phyloP scores from a whole-genome alignment of 2,329 filamentous ascomycete genomes.

The Fusarium metavorans region DNA sequence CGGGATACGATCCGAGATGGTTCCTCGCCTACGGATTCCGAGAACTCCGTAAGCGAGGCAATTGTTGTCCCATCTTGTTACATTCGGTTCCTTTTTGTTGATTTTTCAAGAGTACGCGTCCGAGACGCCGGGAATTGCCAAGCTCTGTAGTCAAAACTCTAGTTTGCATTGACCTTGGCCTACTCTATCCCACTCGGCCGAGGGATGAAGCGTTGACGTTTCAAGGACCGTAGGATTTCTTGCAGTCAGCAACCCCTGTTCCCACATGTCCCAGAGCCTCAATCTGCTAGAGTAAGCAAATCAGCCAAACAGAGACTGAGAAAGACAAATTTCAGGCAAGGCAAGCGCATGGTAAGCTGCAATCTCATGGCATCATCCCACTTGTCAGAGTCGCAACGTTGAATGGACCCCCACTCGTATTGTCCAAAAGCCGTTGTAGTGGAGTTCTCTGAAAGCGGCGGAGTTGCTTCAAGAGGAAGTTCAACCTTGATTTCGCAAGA shows the following conservation, averaged over 20 bases:
- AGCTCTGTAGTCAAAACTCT: neutral
- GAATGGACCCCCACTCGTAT: neutral
- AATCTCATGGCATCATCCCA: conserved; percentile 3
- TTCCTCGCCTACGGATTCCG: neutral
- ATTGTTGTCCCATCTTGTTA: neutral
- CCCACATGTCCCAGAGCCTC: neutral
- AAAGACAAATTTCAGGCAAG: neutral
- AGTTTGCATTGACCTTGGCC: conserved; percentile 4
- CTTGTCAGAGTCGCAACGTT: conserved; percentile 2
- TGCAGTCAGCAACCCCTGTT: neutral
- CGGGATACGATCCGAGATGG: neutral
- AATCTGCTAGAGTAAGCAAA: neutral
- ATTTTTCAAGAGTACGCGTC: neutral
- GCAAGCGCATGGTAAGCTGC: neutral
- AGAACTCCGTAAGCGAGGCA: neutral
- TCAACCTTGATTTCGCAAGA: neutral
- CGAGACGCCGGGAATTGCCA: neutral
- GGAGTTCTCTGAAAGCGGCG: neutral
- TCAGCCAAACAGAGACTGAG: neutral
- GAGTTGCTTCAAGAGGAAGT: neutral
- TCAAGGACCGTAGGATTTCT: conserved; percentile 1
- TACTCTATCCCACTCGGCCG: neutral
- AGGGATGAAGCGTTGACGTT: neutral
- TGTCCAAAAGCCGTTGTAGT: neutral
- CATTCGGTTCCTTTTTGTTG: neutral